Evolutionary conservation across 345 rosid species (phyloP).

Genomic region (Moringa oleifera): DNA sequence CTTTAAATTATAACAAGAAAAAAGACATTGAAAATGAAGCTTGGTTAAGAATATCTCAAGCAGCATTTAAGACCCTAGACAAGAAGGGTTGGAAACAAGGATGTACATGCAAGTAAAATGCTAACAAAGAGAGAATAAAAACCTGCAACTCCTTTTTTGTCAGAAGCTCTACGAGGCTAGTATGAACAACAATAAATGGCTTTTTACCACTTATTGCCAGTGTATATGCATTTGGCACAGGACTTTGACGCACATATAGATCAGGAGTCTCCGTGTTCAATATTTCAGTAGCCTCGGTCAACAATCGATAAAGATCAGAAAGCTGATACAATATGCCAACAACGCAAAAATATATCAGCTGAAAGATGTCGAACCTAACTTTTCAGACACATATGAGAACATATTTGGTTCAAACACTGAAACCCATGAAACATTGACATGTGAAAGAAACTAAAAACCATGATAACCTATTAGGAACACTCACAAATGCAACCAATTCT

Average conservation of each 20-base stretch:
- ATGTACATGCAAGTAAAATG: not conserved
- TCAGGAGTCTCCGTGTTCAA: slow-evolving; percentile 81
- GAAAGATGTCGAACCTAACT: too few relatives aligned
- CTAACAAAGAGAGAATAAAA: slow-evolving; percentile 8
- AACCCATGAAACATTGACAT: too few relatives aligned
- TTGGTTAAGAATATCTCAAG: not conserved
- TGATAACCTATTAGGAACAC: too few relatives aligned
- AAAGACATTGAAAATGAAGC: not conserved
- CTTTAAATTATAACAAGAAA: not conserved
- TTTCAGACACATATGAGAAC: too few relatives aligned
- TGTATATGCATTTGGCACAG: slow-evolving; percentile 90
- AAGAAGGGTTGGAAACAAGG: not conserved
- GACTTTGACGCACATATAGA: slow-evolving; percentile 90
- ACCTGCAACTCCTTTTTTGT: slow-evolving; percentile 89
- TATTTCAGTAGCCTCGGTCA: slow-evolving; percentile 77
- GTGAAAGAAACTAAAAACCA: too few relatives aligned
- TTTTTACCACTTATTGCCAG: slow-evolving; percentile 82
- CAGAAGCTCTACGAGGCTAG: slow-evolving; percentile 90
- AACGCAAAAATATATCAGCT: not conserved
- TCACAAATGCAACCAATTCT: too few relatives aligned
- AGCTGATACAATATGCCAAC: slow-evolving; percentile 39
- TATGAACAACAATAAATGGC: slow-evolving; percentile 88
- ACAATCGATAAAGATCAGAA: slow-evolving; percentile 73
- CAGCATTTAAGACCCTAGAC: not conserved
- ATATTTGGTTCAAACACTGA: too few relatives aligned